Conservation (phyloP, 768 basidiomycete genomes). For the Lyophyllum shimeji region DNA sequence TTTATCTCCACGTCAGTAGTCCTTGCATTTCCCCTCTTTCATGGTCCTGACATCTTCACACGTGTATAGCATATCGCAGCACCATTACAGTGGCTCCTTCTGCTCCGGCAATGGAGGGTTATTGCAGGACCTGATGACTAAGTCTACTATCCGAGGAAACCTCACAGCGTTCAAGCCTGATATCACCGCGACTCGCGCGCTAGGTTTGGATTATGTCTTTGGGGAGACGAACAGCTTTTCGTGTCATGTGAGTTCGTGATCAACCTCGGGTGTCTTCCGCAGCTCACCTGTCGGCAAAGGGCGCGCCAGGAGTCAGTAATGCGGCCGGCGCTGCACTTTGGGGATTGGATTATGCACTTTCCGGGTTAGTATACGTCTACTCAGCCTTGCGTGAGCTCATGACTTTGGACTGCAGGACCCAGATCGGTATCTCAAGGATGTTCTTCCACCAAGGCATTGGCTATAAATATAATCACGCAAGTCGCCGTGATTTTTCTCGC, state of each 20-base stretch:
- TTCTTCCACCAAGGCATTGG: constrained; percentile 71
- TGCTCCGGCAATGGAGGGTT: constrained; percentile 53
- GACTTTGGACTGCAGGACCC: constrained; percentile 10
- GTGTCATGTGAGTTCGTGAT: constrained; percentile 34
- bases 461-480: constrained; percentile 68
- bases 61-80: constrained; percentile 49
- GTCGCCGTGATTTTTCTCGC: not conserved
- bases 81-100: constrained; percentile 60
- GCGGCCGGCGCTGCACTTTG: constrained; percentile 58
- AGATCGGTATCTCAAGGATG: constrained; percentile 48
- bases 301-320: constrained; percentile 48
- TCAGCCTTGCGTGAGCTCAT: not conserved
- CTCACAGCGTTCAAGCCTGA: constrained; percentile 52
- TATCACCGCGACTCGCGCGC: constrained; percentile 44
- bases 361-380: constrained; percentile 27
- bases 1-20: constrained; percentile 51
- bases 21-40: not conserved
- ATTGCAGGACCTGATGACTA: constrained; percentile 67
- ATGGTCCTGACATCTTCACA: not conserved
- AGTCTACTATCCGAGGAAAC: constrained; percentile 56
- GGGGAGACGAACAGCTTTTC: constrained; percentile 62
- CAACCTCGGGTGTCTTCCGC: not conserved
- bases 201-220: constrained; percentile 55
- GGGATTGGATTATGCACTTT: constrained; percentile 57
- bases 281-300: constrained; percentile 12